Conservation (phyloP, 441 rosid genomes). For the Francoa sonchifolia region DNA sequence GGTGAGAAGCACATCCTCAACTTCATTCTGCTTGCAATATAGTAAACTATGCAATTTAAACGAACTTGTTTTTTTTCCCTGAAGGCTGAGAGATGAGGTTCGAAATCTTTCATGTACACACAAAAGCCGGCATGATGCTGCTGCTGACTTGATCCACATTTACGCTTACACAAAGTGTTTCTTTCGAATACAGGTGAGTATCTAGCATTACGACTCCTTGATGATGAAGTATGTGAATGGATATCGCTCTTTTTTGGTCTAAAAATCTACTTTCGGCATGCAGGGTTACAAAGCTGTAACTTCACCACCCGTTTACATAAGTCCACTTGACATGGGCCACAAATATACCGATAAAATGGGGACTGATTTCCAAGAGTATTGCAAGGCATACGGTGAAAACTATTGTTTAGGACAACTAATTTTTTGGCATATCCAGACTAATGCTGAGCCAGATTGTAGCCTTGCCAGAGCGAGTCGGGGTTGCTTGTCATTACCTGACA, state of each 20-base stretch:
- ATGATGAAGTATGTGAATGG: neutral
- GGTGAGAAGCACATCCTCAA: conserved; percentile 38
- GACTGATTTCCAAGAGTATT: conserved; percentile 52
- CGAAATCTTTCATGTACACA: conserved; percentile 80
- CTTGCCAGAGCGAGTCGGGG: conserved; percentile 71
- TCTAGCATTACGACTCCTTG: neutral
- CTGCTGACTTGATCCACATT: conserved; percentile 93
- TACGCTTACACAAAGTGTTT: conserved; percentile 85
- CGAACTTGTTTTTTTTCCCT: conserved; percentile 8
- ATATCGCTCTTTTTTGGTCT: conserved; percentile 10
- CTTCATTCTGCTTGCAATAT: conserved; percentile 6
- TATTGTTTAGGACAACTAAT: conserved; percentile 95
- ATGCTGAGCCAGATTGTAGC: conserved; percentile 66
- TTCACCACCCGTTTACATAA: conserved; percentile 79
- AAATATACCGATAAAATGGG: conserved; percentile 73
- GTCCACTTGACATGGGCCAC: conserved; percentile 94
- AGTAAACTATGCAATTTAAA: conserved; percentile 8
- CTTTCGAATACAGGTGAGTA: conserved; percentile 64
- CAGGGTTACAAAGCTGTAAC: conserved; percentile 78
- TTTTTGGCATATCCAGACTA: conserved; percentile 89
- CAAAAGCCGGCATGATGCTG: conserved; percentile 95
- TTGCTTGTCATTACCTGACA: conserved; percentile 78
- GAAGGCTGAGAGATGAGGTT: conserved; percentile 94
- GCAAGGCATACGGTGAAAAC: conserved; percentile 82
- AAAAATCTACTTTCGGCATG: conserved; percentile 7